Evolutionary conservation across 2,329 filamentous ascomycete species (phyloP).

Genomic region (Ophiocordyceps unilateralis): DNA sequence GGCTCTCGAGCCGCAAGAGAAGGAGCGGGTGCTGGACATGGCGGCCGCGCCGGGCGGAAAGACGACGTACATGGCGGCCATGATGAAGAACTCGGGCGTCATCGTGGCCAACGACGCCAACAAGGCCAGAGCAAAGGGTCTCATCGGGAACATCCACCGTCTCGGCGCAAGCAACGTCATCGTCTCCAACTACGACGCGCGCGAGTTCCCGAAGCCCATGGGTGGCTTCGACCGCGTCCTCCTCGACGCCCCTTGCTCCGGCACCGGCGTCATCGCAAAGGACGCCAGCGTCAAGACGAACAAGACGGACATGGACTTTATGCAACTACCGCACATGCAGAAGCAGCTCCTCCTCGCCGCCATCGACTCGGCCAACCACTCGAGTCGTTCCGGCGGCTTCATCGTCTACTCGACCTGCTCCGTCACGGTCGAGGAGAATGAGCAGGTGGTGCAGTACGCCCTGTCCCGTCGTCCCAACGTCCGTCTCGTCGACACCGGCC

Average conservation of each 20-base stretch:
- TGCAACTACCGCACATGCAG: constrained; percentile 81
- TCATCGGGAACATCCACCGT: constrained; percentile 96
- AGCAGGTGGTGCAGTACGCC: constrained; percentile 85
- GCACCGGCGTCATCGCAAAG: constrained; percentile 94
- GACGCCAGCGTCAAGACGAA: constrained; percentile 96
- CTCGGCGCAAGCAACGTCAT: constrained; percentile 86
- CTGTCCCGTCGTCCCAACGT: constrained; percentile 86
- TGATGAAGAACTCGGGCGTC: constrained; percentile 61
- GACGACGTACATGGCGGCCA: constrained; percentile 49
- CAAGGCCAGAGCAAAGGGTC: constrained; percentile 83
- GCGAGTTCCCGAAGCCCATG: constrained; percentile 86
- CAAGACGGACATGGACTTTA: constrained; percentile 90
- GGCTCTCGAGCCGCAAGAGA: constrained; percentile 85
- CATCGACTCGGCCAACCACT: constrained; percentile 87
- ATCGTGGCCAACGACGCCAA: constrained; percentile 95
- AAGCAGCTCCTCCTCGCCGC: constrained; percentile 86
- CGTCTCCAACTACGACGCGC: constrained; percentile 87
- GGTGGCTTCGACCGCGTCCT: constrained; percentile 91
- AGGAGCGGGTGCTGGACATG: constrained; percentile 71
- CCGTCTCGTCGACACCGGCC: constrained; percentile 76
- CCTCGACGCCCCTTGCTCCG: constrained; percentile 88
- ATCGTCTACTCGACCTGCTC: constrained; percentile 95
- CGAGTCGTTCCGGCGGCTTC: constrained; percentile 83
- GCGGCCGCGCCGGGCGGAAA: constrained; percentile 12
- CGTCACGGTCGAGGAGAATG: constrained; percentile 80